Evolutionary conservation across 2,329 filamentous ascomycete species (phyloP).

Genomic region (Fonsecaea erecta): DNA sequence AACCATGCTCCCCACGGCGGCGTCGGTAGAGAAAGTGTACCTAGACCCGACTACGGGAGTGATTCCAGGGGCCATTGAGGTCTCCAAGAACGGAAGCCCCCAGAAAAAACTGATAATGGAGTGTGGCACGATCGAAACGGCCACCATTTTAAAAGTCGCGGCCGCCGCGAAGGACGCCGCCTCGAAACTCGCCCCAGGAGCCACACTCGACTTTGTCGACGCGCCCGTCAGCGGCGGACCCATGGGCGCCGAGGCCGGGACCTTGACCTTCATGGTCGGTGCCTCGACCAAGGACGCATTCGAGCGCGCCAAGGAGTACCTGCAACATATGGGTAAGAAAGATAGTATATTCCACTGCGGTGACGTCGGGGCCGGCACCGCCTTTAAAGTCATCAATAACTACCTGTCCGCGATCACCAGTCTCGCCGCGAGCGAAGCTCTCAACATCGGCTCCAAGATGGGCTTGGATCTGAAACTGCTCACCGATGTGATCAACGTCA

Average conservation of each 20-base stretch:
- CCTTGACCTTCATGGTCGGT: slow-evolving; percentile 62
- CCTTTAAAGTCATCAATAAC: slow-evolving; percentile 43
- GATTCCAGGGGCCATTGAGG: slow-evolving; percentile 33
- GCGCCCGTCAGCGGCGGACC: slow-evolving; percentile 60
- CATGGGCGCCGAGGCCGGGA: slow-evolving; percentile 57
- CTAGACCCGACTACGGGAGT: slow-evolving; percentile 52
- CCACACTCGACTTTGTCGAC: slow-evolving; percentile 55
- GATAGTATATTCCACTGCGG: slow-evolving; percentile 49
- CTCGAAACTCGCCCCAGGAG: slow-evolving; percentile 20
- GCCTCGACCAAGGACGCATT: slow-evolving; percentile 48
- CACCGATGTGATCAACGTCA: slow-evolving; percentile 40
- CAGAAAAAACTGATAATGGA: slow-evolving; percentile 57
- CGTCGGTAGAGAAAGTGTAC: slow-evolving; percentile 58
- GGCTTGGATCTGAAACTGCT: slow-evolving; percentile 39
- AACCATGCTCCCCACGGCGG: slow-evolving; percentile 60
- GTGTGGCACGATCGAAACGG: slow-evolving; percentile 62
- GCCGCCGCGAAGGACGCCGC: slow-evolving; percentile 39
- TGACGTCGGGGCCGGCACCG: slow-evolving; percentile 39
- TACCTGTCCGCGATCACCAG: slow-evolving; percentile 39
- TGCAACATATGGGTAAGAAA: slow-evolving; percentile 52
- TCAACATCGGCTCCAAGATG: slow-evolving; percentile 41
- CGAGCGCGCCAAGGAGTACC: slow-evolving; percentile 49
- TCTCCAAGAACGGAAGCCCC: slow-evolving; percentile 46
- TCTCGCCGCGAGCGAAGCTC: slow-evolving; percentile 39
- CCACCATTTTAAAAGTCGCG: slow-evolving; percentile 53